Evolutionary conservation across 495 filamentous ascomycete species (phyloP).

Genomic region (Penicillium cosmopolitanum): DNA sequence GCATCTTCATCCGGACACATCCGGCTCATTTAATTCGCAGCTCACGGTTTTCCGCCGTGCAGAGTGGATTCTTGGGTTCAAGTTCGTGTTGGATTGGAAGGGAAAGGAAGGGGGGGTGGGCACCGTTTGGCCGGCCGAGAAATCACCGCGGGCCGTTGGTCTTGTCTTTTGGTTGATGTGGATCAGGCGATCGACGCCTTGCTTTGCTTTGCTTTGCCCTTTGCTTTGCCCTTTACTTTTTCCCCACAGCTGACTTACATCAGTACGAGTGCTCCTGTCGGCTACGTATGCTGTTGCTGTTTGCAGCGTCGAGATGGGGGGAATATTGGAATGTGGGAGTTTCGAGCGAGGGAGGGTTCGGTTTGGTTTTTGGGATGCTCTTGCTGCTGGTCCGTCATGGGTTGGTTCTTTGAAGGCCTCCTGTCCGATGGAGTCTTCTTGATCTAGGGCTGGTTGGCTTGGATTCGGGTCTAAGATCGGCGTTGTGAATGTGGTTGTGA

Average conservation of each 20-base stretch:
- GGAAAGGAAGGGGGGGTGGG: too few relatives aligned
- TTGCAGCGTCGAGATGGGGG: not conserved
- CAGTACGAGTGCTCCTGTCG: too few relatives aligned
- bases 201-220: not conserved
- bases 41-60: not conserved
- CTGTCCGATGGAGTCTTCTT: too few relatives aligned
- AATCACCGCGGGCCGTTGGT: conserved; percentile 14
- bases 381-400: too few relatives aligned
- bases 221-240: not conserved
- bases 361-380: too few relatives aligned
- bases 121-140: conserved; percentile 27
- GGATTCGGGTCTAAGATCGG: too few relatives aligned
- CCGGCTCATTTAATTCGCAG: conserved; percentile 1
- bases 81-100: not conserved
- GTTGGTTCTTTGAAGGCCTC: too few relatives aligned
- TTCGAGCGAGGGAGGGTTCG: too few relatives aligned
- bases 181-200: conserved; percentile 12
- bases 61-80: not conserved
- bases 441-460: too few relatives aligned
- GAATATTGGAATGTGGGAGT: too few relatives aligned
- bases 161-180: not conserved
- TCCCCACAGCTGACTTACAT: not conserved
- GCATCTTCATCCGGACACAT: not conserved
- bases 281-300: not conserved
- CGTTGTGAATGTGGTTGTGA: too few relatives aligned